These are phyloP conservation scores for Syzygium jambos DNA, from an alignment of 345 rosid species.

Conservation along the genomic window DNA sequence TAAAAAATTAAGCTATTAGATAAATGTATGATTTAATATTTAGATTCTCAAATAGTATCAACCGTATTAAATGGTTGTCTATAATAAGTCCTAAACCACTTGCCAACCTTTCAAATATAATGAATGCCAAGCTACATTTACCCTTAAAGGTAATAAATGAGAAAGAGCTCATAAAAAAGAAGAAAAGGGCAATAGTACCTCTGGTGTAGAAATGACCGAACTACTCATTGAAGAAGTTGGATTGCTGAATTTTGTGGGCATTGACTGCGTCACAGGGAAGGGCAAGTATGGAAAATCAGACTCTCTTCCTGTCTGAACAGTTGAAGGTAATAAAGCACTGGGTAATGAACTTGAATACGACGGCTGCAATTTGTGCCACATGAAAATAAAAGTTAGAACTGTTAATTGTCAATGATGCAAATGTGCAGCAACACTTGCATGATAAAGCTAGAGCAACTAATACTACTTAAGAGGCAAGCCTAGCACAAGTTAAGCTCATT, in stretches of 20 bases:
- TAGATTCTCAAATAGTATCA: background rate
- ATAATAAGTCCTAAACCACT: background rate
- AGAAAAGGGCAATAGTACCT: slow-evolving; percentile 28
- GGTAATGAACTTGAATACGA: slow-evolving; percentile 72
- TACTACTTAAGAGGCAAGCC: background rate
- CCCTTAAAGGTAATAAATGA: background rate
- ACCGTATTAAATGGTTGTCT: background rate
- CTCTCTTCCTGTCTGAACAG: slow-evolving; percentile 68
- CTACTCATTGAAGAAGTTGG: slow-evolving; percentile 59
- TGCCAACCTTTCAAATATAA: background rate
- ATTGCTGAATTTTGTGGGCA: slow-evolving; percentile 58
- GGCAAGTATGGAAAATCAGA: slow-evolving; percentile 79
- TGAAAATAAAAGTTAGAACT: background rate
- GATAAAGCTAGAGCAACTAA: background rate
- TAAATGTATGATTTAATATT: background rate
- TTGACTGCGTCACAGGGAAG: slow-evolving; percentile 56
- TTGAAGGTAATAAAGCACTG: slow-evolving; percentile 57
- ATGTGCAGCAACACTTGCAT: background rate
- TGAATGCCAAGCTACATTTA: background rate
- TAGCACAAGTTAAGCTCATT: background rate
- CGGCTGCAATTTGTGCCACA: slow-evolving; percentile 25
- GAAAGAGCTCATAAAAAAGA: background rate
- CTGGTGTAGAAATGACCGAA: slow-evolving; percentile 67
- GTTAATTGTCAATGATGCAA: background rate
- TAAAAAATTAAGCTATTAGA: background rate